A percentile compares a stretch with the other conserved stretches of the same genome.
These are phyloP conservation scores for Musa balbisiana DNA, from an alignment of 202 grass and related monocot genomes.

Conservation along the genomic window DNA sequence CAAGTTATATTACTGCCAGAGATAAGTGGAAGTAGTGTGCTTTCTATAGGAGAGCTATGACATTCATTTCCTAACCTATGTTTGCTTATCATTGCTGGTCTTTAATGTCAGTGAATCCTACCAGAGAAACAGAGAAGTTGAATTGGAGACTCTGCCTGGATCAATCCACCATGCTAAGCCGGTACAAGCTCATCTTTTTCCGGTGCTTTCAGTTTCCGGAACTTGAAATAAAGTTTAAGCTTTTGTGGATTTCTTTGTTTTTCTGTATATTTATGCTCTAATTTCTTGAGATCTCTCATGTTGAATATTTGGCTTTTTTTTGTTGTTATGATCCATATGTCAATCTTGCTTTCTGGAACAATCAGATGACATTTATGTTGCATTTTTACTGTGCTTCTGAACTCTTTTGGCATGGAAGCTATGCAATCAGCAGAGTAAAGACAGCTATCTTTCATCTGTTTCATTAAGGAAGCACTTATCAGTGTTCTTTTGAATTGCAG, in stretches of 20 bases:
- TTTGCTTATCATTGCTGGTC: conserved; percentile 1
- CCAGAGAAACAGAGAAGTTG: conserved; percentile 32
- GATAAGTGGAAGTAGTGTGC: no score
- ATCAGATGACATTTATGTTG: no score
- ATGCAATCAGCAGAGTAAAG: no score
- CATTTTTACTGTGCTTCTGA: no score
- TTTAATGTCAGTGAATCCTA: conserved; percentile 50
- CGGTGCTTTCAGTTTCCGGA: not conserved
- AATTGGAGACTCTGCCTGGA: conserved; percentile 33
- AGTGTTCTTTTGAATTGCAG: conserved; percentile 38
- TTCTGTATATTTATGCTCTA: no score
- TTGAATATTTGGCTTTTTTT: no score
- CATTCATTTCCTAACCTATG: conserved; percentile 11
- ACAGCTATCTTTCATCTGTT: no score
- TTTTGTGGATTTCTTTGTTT: no score
- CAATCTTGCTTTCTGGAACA: not conserved
- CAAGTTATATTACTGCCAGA: no score
- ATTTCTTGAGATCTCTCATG: not conserved
- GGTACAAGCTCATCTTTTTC: conserved; percentile 28
- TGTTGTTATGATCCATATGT: not conserved
- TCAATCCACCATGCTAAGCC: conserved; percentile 26
- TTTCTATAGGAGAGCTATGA: not conserved
- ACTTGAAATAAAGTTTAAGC: not conserved
- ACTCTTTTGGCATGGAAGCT: no score
- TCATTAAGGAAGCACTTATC: not conserved